phyloP scores from a whole-genome alignment of 768 basidiomycete species.

The Pulveroboletus frians region DNA sequence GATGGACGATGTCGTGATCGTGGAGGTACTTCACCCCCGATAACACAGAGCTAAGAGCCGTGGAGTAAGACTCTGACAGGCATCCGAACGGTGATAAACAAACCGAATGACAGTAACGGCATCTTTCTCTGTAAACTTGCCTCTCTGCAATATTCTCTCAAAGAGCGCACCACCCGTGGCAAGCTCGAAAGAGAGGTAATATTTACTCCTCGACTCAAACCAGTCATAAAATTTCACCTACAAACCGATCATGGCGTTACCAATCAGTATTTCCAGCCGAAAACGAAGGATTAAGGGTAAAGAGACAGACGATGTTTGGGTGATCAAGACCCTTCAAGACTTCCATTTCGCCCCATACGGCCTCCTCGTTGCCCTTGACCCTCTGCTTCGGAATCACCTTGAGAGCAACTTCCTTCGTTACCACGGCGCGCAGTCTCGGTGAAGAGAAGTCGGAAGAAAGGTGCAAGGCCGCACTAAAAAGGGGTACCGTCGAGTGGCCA shows the following conservation, averaged over 20 bases:
- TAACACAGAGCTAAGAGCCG: slow-evolving; percentile 59
- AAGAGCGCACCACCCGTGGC: slow-evolving; percentile 95
- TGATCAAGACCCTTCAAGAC: slow-evolving; percentile 87
- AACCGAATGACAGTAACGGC: slow-evolving; percentile 74
- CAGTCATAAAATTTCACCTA: slow-evolving; percentile 95
- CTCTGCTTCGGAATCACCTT: slow-evolving; percentile 96
- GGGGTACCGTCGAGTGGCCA: slow-evolving; percentile 25
- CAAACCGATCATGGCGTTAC: not conserved
- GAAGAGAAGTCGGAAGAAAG: slow-evolving; percentile 18
- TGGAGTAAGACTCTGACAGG: not conserved
- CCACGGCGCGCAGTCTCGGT: slow-evolving; percentile 26
- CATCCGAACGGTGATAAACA: slow-evolving; percentile 21
- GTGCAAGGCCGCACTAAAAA: slow-evolving; percentile 26
- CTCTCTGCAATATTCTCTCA: slow-evolving; percentile 74
- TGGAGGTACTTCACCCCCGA: slow-evolving; percentile 87
- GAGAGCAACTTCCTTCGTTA: slow-evolving; percentile 71
- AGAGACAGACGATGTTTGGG: slow-evolving; percentile 71
- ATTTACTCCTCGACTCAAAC: slow-evolving; percentile 93
- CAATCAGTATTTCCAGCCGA: not conserved
- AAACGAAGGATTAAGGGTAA: not conserved
- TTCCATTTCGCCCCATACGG: slow-evolving; percentile 92
- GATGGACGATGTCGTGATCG: slow-evolving; percentile 88
- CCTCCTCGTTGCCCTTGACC: slow-evolving; percentile 84
- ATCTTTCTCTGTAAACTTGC: slow-evolving; percentile 92
- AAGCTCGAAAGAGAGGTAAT: slow-evolving; percentile 93